These are phyloP conservation scores for Lasiodiplodia hormozganensis DNA, from an alignment of 2,329 filamentous ascomycete genomes.

Conservation along the genomic window DNA sequence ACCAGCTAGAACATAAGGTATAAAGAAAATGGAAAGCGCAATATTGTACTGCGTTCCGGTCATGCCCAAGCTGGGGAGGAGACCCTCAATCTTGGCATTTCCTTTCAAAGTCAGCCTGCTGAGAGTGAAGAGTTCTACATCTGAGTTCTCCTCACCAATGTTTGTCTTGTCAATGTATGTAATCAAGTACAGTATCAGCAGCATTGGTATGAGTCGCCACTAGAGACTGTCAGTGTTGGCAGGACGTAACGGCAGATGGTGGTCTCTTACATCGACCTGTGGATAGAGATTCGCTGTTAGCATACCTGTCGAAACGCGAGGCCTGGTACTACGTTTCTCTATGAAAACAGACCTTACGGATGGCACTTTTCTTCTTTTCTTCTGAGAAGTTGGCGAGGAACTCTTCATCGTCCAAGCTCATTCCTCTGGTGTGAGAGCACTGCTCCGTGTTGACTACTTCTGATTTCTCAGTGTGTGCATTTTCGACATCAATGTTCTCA, in stretches of 20 bases:
- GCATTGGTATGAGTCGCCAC: slow-evolving; percentile 36
- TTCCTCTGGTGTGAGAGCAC: slow-evolving; percentile 5
- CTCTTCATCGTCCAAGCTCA: slow-evolving; percentile 38
- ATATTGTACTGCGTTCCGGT: slow-evolving; percentile 67
- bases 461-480: not conserved
- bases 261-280: not conserved
- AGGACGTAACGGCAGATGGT: no score
- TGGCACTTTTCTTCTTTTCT: slow-evolving; percentile 35
- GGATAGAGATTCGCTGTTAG: not conserved
- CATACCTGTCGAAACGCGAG: not conserved
- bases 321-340: not conserved
- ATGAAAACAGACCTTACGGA: slow-evolving; percentile 33
- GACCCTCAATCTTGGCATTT: slow-evolving; percentile 52
- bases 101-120: slow-evolving; percentile 30
- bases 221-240: slow-evolving; percentile 12
- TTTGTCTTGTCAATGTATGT: slow-evolving; percentile 40
- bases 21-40: slow-evolving; percentile 68
- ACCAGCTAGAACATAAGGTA: slow-evolving; percentile 50
- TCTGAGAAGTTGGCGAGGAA: slow-evolving; percentile 38
- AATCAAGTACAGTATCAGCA: slow-evolving; percentile 38
- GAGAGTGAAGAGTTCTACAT: not conserved
- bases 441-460: not conserved
- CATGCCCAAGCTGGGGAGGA: slow-evolving; percentile 36
- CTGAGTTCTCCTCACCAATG: slow-evolving; percentile 28
- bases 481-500: not conserved